Conservation (phyloP, 495 filamentous ascomycete species). For the Cryomyces minteri region DNA sequence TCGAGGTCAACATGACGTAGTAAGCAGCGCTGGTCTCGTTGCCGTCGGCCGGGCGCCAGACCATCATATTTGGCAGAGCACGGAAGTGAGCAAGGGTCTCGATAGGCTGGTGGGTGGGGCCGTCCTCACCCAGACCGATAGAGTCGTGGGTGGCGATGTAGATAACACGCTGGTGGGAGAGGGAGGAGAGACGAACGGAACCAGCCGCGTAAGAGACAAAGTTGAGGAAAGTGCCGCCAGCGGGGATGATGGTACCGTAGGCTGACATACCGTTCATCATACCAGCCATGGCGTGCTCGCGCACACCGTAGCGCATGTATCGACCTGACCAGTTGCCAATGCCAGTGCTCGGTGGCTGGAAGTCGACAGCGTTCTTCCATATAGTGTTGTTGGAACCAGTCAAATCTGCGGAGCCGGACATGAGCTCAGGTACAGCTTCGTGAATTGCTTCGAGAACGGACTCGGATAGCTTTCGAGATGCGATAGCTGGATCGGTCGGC, state of each 20-base stretch:
- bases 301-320: conserved; percentile 93
- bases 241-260: conserved; percentile 90
- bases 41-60: conserved; percentile 97
- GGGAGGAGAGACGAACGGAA: conserved; percentile 79
- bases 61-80: conserved; percentile 98
- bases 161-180: conserved; percentile 83
- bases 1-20: conserved; percentile 82
- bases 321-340: conserved; percentile 81
- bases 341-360: conserved; percentile 73
- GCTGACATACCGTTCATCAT: conserved; percentile 96
- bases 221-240: conserved; percentile 95
- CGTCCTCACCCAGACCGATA: conserved; percentile 97
- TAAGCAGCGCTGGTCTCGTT: conserved; percentile 98
- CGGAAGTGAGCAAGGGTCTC: conserved; percentile 99
- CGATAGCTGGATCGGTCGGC: conserved; percentile 63
- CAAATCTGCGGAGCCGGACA: conserved; percentile 93
- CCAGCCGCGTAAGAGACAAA: conserved; percentile 98
- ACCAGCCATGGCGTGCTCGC: conserved; percentile 93
- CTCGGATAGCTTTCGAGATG: conserved; percentile 92
- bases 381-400: conserved; percentile 97
- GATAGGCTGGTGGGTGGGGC: conserved; percentile 97
- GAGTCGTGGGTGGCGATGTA: conserved; percentile 99
- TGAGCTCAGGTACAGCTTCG: conserved; percentile 65
- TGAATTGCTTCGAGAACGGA: conserved; percentile 79
- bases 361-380: conserved; percentile 93